phyloP scores from a whole-genome alignment of 2,329 filamentous ascomycete genomes.

The Epichloe scottii region DNA sequence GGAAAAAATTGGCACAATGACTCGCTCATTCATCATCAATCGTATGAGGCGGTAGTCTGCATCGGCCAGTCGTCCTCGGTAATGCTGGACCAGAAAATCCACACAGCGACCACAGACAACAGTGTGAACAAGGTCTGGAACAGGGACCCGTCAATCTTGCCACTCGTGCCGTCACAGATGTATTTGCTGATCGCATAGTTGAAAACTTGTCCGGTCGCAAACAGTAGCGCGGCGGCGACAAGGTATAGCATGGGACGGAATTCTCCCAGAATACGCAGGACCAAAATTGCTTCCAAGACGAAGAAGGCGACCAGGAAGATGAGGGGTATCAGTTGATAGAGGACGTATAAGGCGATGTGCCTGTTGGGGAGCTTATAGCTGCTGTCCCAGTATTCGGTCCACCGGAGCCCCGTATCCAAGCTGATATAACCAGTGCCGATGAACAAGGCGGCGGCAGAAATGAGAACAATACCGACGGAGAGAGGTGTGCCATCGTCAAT shows the following conservation, averaged over 20 bases:
- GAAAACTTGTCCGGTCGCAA: conserved; percentile 89
- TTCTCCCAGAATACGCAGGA: conserved; percentile 78
- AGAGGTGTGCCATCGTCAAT: conserved; percentile 85
- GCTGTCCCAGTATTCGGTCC: conserved; percentile 65
- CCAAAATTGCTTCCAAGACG: conserved; percentile 69
- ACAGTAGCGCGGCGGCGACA: conserved; percentile 59
- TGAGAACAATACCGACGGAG: conserved; percentile 62
- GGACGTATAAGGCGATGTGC: conserved; percentile 78
- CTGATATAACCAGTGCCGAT: conserved; percentile 92
- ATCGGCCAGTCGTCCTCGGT: conserved; percentile 96
- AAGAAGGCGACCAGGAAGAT: conserved; percentile 84
- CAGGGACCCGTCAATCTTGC: conserved; percentile 83
- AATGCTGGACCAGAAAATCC: conserved; percentile 98
- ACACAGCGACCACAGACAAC: conserved; percentile 67
- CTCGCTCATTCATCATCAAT: conserved; percentile 11
- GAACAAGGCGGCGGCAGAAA: conserved; percentile 61
- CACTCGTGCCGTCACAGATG: conserved; percentile 71
- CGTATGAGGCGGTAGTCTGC: conserved; percentile 31
- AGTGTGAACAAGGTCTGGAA: conserved; percentile 93
- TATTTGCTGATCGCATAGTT: conserved; percentile 87
- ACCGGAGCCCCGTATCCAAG: conserved; percentile 80
- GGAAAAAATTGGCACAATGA: not conserved
- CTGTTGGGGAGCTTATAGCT: conserved; percentile 49
- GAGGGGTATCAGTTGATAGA: conserved; percentile 83
- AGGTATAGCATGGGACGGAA: conserved; percentile 88